A percentile compares a stretch with the other conserved stretches of the same genome.
These are phyloP conservation scores for Monilinia laxa DNA, from an alignment of 2,329 filamentous ascomycete genomes.

Conservation along the genomic window DNA sequence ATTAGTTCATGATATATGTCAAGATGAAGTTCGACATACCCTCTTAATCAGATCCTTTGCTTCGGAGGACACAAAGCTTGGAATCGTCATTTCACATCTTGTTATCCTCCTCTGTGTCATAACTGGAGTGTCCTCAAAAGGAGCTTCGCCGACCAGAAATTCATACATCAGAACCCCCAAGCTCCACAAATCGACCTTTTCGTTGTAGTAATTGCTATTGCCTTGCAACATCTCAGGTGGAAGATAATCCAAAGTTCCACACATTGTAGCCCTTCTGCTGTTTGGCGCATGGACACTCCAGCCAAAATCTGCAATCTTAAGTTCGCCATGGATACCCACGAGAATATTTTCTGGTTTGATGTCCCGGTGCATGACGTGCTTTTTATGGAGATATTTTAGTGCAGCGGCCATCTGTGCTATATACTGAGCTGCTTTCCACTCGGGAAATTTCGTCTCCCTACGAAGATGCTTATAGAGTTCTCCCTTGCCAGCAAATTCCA, in stretches of 20 bases:
- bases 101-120: conserved; percentile 93
- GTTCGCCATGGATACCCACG: conserved; percentile 92
- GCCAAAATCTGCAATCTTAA: conserved; percentile 97
- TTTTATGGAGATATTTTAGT: conserved; percentile 86
- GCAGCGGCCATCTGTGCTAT: conserved; percentile 80
- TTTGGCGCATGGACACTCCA: conserved; percentile 98
- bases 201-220: conserved; percentile 84
- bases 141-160: conserved; percentile 92
- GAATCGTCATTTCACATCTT: conserved; percentile 87
- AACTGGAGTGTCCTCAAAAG: conserved; percentile 91
- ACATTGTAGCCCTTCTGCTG: conserved; percentile 90
- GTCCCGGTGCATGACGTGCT: conserved; percentile 95
- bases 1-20: conserved; percentile 26
- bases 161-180: conserved; percentile 94
- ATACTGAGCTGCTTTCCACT: conserved; percentile 71
- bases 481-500: conserved; percentile 71
- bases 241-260: conserved; percentile 94
- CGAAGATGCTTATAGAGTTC: conserved; percentile 73
- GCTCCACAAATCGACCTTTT: conserved; percentile 97
- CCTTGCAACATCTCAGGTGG: conserved; percentile 97
- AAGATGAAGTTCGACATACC: conserved; percentile 50
- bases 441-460: conserved; percentile 65
- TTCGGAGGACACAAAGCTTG: conserved; percentile 85
- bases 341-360: conserved; percentile 99
- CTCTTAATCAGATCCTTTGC: conserved; percentile 89